These are phyloP conservation scores for Xylariomycetidae sp. DNA, from an alignment of 2,329 filamentous ascomycete species.

Conservation along the genomic window DNA sequence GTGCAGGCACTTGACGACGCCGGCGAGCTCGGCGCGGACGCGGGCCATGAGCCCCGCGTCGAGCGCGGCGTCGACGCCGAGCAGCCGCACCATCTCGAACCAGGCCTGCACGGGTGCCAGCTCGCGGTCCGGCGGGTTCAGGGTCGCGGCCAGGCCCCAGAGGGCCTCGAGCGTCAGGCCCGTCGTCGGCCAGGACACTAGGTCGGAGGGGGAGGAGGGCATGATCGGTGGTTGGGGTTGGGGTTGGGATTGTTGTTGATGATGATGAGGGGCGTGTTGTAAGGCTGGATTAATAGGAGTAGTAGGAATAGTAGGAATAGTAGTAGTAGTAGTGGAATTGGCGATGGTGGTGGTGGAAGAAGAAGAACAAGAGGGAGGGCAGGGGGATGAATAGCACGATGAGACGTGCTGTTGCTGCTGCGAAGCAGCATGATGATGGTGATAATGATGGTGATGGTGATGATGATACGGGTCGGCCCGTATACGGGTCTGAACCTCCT, in stretches of 20 bases:
- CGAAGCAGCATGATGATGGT: not conserved
- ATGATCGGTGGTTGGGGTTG: too few relatives aligned
- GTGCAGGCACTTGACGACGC: conserved; percentile 40
- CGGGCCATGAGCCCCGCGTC: conserved; percentile 28
- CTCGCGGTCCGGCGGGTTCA: conserved; percentile 39
- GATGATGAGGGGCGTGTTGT: too few relatives aligned
- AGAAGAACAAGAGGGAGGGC: too few relatives aligned
- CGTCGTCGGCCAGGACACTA: conserved; percentile 32
- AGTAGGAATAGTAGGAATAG: too few relatives aligned
- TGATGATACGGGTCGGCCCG: conserved; percentile 1
- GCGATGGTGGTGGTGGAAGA: too few relatives aligned
- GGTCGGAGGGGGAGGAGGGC: conserved; percentile 11
- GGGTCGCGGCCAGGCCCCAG: conserved; percentile 38
- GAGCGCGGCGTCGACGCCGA: conserved; percentile 35
- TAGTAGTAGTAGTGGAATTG: too few relatives aligned
- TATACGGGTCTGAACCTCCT: conserved; percentile 6
- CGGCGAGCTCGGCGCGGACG: conserved; percentile 37
- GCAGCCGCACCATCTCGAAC: conserved; percentile 46
- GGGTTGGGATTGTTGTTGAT: too few relatives aligned
- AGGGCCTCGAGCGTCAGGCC: conserved; percentile 39
- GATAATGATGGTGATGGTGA: not conserved
- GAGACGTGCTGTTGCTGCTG: too few relatives aligned
- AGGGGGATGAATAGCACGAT: too few relatives aligned
- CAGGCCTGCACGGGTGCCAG: conserved; percentile 49
- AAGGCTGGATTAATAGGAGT: too few relatives aligned